Conservation (phyloP, 805 yeast genomes). For the Danielia reshetovae region DNA sequence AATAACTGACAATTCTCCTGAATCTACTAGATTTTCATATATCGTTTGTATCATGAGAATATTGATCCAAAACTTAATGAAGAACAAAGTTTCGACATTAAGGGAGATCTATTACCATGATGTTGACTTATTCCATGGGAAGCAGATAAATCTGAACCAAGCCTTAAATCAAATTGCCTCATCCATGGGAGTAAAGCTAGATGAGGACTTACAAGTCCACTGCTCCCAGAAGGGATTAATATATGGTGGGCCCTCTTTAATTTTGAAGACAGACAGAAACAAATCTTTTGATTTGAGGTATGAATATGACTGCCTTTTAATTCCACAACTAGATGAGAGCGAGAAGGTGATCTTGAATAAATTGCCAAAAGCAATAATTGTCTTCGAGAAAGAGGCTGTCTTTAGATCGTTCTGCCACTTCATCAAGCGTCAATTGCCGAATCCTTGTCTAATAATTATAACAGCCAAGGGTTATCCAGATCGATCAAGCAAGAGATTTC, state of each 20-base stretch:
- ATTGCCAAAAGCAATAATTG: conserved; percentile 14
- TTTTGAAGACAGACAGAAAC: conserved; percentile 2
- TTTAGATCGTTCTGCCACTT: conserved; percentile 30
- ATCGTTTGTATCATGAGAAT: conserved; percentile 8
- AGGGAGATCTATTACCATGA: conserved; percentile 16
- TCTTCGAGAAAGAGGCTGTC: conserved; percentile 41
- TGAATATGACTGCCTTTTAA: conserved; percentile 2
- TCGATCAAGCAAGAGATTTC: conserved; percentile 10
- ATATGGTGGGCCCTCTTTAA: conserved; percentile 9
- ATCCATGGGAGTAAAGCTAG: conserved; percentile 5
- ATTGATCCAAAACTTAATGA: conserved; percentile 5
- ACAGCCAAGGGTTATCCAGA: conserved; percentile 19
- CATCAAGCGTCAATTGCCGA: conserved; percentile 4
- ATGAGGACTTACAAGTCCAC: conserved; percentile 5
- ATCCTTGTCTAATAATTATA: conserved; percentile 3
- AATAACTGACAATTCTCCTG: conserved; percentile 7
- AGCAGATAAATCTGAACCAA: conserved; percentile 10
- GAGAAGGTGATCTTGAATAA: background rate
- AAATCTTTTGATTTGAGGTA: conserved; percentile 1
- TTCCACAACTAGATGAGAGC: conserved; percentile 2
- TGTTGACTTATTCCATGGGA: conserved; percentile 12
- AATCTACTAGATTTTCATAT: conserved; percentile 8
- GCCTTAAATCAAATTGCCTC: conserved; percentile 5
- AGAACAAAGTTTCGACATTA: conserved; percentile 8
- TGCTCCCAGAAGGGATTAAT: conserved; percentile 15